Base-by-base conservation (phyloP, 2,329 filamentous ascomycete species). In the Neopestalotiopsis rosae region DNA sequence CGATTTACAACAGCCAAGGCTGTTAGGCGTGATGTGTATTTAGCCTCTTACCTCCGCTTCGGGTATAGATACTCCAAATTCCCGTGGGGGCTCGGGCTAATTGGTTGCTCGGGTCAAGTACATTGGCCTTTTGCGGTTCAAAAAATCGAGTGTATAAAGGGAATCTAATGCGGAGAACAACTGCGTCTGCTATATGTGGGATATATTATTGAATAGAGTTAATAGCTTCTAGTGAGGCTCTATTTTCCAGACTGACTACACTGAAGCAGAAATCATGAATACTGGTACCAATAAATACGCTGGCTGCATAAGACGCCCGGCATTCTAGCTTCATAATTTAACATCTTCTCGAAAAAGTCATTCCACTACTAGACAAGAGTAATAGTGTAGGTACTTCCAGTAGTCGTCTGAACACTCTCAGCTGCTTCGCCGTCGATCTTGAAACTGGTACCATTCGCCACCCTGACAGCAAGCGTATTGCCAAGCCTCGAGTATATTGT, bases 151-250 rank as follows among this genome's bases (percentile, higher is more conserved):
- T 52, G n/a, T 17, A 12, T 2, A 52, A 38, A 38, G 6, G 49
- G 17, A 59, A 1, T 59, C 4, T 10, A 24, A 30, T 20, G 34
- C 20, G 61, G 61, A 64, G 61, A 49, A 7, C n/a, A 30, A 7
- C 61, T 64, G 61, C 61, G 45, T 32, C 14, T 49, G 20, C 38
- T 49, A 64, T 64, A 64, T 40, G 61, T 64, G 61, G 61, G 61
- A 64, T 64, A 45, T 64, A 30, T 59, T n/a, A 17, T 14, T 12
- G 13, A 10, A 17, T 42, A 28, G 6, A 7, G 10, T 38, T 9
- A 10, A 38, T 10, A 38, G 2, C 34, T 38, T 38, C 10, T 38
- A 10, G 34, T 3, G 45, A 52, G n/a, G 14, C 45, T 17, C 9
- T 24, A 3, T 17, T 52, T 52, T 14, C 7, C 6, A 28, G 34